Conservation (phyloP, 1,284 basidiomycete genomes). For the Ganoderma lingzhi region DNA sequence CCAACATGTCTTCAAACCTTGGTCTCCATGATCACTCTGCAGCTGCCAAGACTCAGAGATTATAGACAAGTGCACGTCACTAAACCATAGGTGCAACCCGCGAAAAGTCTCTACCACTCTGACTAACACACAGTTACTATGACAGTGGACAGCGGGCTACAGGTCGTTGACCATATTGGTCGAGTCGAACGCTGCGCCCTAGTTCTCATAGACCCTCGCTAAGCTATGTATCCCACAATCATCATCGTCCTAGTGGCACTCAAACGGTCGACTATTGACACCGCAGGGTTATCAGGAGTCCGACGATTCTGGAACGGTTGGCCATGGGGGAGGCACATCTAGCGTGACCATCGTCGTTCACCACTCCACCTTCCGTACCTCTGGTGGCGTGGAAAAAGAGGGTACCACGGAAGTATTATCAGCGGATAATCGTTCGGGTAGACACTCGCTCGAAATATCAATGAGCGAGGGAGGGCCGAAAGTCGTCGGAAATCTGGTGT, state of each 20-base stretch:
- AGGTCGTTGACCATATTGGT: not conserved
- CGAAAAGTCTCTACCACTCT: too few species aligned
- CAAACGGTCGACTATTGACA: slow-evolving; percentile 1
- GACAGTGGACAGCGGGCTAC: too few species aligned
- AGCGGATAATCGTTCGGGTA: not conserved
- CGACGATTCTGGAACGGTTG: not conserved
- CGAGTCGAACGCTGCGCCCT: too few species aligned
- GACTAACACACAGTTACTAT: too few species aligned
- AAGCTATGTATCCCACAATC: slow-evolving; percentile 2
- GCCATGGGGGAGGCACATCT: not conserved
- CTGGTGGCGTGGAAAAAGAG: not conserved
- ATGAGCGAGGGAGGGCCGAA: not conserved
- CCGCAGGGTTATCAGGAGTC: not conserved
- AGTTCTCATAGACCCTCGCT: not conserved
- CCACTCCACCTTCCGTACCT: not conserved
- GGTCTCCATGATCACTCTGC: too few species aligned
- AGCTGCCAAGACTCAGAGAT: too few species aligned
- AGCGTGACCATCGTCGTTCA: not conserved
- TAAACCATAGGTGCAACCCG: too few species aligned
- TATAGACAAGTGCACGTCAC: too few species aligned
- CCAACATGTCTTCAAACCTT: too few species aligned
- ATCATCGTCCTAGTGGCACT: slow-evolving; percentile 3
- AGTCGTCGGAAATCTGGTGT: not conserved
- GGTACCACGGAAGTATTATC: not conserved
- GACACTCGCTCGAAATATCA: not conserved